These are phyloP conservation scores for Corylus heterophylla DNA, from an alignment of 306 rosid species.

Conservation along the genomic window DNA sequence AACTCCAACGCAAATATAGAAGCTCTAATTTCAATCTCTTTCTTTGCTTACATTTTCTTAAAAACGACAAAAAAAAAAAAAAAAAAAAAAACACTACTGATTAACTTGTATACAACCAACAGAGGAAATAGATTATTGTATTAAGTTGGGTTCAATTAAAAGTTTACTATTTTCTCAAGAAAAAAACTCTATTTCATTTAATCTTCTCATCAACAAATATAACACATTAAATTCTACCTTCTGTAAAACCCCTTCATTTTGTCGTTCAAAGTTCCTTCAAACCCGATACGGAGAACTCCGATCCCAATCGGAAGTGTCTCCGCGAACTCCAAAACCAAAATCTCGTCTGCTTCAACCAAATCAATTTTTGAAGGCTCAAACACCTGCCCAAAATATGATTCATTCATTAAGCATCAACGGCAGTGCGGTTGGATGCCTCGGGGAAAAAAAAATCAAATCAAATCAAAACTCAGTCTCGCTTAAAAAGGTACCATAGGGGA, in stretches of 20 bases:
- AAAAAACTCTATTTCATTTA: neutral
- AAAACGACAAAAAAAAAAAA: too few species aligned
- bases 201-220: neutral
- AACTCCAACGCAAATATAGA: neutral
- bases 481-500: neutral
- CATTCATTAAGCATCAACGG: constrained; percentile 21
- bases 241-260: neutral
- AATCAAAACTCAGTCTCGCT: too few species aligned
- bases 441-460: too few species aligned
- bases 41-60: neutral
- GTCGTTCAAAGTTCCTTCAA: constrained; percentile 68
- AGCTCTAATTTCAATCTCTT: neutral
- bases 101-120: neutral
- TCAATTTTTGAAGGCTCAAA: constrained; percentile 61
- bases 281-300: constrained; percentile 62
- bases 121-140: neutral
- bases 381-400: constrained; percentile 46
- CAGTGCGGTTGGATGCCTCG: neutral
- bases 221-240: neutral
- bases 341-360: constrained; percentile 59
- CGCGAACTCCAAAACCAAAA: constrained; percentile 78
- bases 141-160: too few species aligned
- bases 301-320: constrained; percentile 57
- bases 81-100: neutral
- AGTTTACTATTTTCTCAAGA: too few species aligned